Evolutionary conservation across 208 protist species (phyloP).

Genomic region (Eutreptiella sp.): DNA sequence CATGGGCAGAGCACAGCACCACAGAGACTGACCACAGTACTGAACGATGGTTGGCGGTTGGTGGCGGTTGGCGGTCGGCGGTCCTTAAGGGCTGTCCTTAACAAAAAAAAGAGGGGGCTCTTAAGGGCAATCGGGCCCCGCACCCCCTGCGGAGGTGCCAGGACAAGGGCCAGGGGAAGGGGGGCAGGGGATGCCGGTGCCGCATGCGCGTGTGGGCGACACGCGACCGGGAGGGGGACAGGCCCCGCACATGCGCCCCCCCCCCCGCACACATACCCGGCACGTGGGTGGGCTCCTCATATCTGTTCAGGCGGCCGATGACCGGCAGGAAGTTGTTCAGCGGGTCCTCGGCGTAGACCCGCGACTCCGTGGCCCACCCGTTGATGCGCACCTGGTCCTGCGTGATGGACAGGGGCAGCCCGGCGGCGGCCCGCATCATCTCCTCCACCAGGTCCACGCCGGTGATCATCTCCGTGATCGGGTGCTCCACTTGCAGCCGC

Average conservation of each 20-base stretch:
- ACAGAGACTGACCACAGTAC: neutral
- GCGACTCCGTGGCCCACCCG: conserved; percentile 56
- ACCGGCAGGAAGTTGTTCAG: conserved; percentile 53
- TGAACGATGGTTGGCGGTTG: no score
- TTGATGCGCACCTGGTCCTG: conserved; percentile 51
- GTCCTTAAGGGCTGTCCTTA: no score
- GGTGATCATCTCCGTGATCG: conserved; percentile 65
- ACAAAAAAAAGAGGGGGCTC: neutral
- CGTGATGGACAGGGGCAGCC: conserved; percentile 38
- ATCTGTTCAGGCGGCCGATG: conserved; percentile 47
- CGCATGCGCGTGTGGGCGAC: no score
- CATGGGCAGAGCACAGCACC: no score
- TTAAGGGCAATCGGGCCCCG: no score
- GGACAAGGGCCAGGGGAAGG: no score
- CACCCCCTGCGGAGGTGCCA: no score
- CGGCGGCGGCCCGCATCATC: conserved; percentile 63
- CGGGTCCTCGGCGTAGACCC: conserved; percentile 60
- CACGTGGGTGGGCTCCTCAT: conserved; percentile 43
- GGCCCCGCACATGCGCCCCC: neutral
- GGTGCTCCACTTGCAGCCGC: conserved; percentile 67
- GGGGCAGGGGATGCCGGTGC: no score
- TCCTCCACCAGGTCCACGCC: conserved; percentile 60
- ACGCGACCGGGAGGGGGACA: no score
- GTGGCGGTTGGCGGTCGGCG: no score
- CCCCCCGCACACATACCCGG: no score